Conservation (phyloP, 2,329 filamentous ascomycete genomes). For the Colletotrichum falcatum region DNA sequence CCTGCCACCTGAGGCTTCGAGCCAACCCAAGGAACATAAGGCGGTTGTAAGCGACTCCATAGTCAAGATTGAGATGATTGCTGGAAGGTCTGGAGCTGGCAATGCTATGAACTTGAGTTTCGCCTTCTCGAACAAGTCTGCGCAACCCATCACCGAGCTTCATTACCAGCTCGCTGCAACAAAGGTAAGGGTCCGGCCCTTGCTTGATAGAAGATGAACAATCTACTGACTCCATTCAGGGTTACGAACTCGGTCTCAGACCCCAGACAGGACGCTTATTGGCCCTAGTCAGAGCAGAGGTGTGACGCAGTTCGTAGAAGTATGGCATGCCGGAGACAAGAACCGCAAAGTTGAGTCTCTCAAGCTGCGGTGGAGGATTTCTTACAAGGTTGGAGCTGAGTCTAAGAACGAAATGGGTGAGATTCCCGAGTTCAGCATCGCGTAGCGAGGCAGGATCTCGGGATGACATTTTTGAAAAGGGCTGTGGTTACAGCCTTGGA, state of each 20-base stretch:
- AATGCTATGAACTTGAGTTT: slow-evolving; percentile 77
- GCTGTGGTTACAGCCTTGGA: slow-evolving; percentile 8
- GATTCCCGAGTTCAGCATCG: slow-evolving; percentile 82
- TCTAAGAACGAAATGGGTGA: slow-evolving; percentile 85
- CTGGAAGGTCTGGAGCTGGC: slow-evolving; percentile 67
- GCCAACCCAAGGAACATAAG: slow-evolving; percentile 71
- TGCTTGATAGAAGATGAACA: background rate
- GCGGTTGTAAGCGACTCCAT: slow-evolving; percentile 76
- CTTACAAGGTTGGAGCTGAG: slow-evolving; percentile 78
- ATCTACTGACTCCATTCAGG: slow-evolving; percentile 61
- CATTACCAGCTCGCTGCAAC: slow-evolving; percentile 95
- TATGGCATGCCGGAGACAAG: slow-evolving; percentile 78
- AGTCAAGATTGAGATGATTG: slow-evolving; percentile 79
- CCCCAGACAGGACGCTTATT: slow-evolving; percentile 87
- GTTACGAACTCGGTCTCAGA: slow-evolving; percentile 82
- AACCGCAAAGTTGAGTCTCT: slow-evolving; percentile 78
- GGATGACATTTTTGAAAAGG: background rate
- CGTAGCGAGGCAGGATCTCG: slow-evolving; percentile 54
- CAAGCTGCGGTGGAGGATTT: slow-evolving; percentile 90
- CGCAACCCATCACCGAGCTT: slow-evolving; percentile 78
- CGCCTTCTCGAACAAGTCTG: slow-evolving; percentile 85
- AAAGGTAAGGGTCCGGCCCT: slow-evolving; percentile 70
- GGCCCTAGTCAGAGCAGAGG: slow-evolving; percentile 76
- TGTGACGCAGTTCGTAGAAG: slow-evolving; percentile 83
- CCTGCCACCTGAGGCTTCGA: slow-evolving; percentile 70